Percentiles rank a stretch among this genome's conserved stretches.
phyloP scores from a whole-genome alignment of 176 grass and related monocot species.

The Pharus latifolius region DNA sequence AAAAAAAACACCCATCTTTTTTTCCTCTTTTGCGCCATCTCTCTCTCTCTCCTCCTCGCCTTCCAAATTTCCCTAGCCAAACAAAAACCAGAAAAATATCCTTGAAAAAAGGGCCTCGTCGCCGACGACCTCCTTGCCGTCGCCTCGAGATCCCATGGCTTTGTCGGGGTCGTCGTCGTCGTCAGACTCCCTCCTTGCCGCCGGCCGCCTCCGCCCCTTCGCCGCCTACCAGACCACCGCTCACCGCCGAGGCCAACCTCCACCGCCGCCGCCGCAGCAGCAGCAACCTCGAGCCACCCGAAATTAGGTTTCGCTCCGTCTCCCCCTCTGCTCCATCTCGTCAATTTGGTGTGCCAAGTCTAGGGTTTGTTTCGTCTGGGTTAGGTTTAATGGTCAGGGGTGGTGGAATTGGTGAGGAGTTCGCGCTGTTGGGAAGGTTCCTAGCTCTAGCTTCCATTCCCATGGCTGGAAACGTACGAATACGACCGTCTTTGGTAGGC shows the following conservation, averaged over 20 bases:
- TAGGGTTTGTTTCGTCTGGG: not conserved
- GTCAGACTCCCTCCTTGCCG: not conserved
- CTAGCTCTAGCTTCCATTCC: constrained; percentile 3
- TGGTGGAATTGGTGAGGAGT: constrained; percentile 8
- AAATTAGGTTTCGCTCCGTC: not conserved
- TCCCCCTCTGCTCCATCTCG: not conserved
- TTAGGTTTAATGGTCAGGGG: constrained; percentile 9
- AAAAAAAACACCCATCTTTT: not conserved
- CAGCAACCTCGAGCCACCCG: not conserved
- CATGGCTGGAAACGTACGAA: constrained; percentile 30
- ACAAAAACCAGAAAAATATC: not conserved
- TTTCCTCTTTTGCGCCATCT: not conserved
- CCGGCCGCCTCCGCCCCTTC: not conserved
- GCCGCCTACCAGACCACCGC: not conserved
- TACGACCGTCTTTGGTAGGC: constrained; percentile 17
- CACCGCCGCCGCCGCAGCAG: not conserved
- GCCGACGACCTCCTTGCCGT: constrained; percentile 1
- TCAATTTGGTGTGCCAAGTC: not conserved
- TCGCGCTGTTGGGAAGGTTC: constrained; percentile 9
- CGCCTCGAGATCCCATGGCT: not conserved
- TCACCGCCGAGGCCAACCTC: not conserved
- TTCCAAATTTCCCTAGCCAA: not conserved
- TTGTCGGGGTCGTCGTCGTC: not conserved
- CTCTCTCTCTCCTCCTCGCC: not conserved
- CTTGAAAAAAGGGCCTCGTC: not conserved